Percentiles rank a stretch among this genome's conserved stretches.
Evolutionary conservation across 1,284 basidiomycete species (phyloP).

Genomic region (Golubevia sp.): DNA sequence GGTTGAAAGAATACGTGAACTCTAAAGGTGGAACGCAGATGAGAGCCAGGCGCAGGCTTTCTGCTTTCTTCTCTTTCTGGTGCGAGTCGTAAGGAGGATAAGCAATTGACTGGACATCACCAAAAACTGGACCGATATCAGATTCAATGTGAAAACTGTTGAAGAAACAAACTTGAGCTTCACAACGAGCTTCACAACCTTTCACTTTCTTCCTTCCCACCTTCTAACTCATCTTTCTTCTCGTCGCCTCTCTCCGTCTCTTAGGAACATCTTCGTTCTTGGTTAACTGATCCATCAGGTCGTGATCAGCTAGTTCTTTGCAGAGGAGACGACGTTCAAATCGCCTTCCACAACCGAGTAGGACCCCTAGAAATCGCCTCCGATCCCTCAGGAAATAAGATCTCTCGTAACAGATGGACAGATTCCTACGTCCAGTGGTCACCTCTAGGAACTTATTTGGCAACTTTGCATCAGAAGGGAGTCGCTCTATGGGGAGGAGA

Average conservation of each 20-base stretch:
- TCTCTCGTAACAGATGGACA: constrained; percentile 46
- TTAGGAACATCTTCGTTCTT: constrained; percentile 56
- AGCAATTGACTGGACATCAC: too few species aligned
- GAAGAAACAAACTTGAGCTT: background rate
- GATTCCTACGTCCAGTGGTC: constrained; percentile 62
- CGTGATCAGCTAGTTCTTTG: constrained; percentile 61
- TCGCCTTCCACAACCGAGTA: constrained; percentile 55
- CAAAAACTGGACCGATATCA: too few species aligned
- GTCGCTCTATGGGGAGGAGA: constrained; percentile 58
- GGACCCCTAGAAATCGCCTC: constrained; percentile 29
- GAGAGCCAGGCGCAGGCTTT: too few species aligned
- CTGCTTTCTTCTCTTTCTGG: too few species aligned
- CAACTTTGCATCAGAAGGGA: constrained; percentile 59
- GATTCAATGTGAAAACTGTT: too few species aligned
- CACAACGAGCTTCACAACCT: too few species aligned
- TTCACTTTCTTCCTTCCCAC: too few species aligned
- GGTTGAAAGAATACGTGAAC: too few species aligned
- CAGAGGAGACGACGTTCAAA: constrained; percentile 54
- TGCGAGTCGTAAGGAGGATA: too few species aligned
- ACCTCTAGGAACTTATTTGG: constrained; percentile 55
- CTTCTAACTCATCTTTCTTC: too few species aligned
- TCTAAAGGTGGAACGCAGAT: too few species aligned
- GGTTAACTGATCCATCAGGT: constrained; percentile 50
- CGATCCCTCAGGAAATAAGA: background rate
- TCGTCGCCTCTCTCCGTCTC: constrained; percentile 3